These are phyloP conservation scores for Cryptosporidium felis DNA, from an alignment of 169 alveolate species.

Conservation along the genomic window DNA sequence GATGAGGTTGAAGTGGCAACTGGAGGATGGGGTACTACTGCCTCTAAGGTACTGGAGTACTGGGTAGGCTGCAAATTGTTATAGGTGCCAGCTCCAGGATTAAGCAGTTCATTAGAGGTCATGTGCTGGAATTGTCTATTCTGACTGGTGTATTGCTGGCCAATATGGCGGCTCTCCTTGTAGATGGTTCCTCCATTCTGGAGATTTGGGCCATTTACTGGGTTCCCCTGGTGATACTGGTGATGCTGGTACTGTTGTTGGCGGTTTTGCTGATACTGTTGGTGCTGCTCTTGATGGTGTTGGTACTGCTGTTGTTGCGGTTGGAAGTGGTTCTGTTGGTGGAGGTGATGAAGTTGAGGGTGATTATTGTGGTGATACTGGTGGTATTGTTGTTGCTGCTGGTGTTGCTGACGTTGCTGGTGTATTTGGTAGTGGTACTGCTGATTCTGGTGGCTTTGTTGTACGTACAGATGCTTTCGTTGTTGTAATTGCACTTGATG, in stretches of 20 bases:
- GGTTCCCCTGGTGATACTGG: not conserved
- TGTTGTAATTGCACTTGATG: not conserved
- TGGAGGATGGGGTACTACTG: not conserved
- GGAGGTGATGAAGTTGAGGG: conserved; percentile 8
- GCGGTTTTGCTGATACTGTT: conserved; percentile 53
- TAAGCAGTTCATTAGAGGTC: not conserved
- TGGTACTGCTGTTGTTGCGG: conserved; percentile 57
- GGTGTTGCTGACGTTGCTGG: conserved; percentile 50
- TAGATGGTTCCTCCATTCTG: too few relatives aligned
- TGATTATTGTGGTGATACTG: not conserved
- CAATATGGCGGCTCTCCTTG: not conserved
- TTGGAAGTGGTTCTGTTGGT: conserved; percentile 13
- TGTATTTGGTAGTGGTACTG: conserved; percentile 52
- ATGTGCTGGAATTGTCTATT: not conserved
- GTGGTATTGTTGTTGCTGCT: conserved; percentile 27
- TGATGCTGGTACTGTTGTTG: conserved; percentile 25
- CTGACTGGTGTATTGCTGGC: not conserved
- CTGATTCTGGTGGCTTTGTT: conserved; percentile 44
- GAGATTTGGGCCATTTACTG: not conserved
- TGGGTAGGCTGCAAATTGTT: not conserved
- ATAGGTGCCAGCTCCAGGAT: not conserved
- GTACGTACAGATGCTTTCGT: not conserved
- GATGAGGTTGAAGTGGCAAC: not conserved
- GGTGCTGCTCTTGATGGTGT: conserved; percentile 72
- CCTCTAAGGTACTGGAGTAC: not conserved